Conservation (phyloP, 441 rosid species). For the Raphanus hybrid region DNA sequence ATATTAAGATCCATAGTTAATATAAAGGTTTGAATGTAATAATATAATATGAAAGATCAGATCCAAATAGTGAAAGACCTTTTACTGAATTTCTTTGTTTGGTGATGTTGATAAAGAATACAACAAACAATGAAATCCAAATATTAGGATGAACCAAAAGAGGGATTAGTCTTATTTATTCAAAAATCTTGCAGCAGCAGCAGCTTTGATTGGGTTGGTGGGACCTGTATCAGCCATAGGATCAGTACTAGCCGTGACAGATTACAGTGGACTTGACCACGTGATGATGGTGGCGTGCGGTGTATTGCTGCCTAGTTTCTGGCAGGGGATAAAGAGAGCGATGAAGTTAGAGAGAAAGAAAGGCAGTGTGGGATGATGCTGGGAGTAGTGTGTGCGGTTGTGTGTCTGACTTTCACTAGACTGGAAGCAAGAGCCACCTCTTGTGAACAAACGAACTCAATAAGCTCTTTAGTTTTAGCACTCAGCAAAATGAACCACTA, state of each 20-base stretch:
- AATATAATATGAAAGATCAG: no score
- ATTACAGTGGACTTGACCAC: slow-evolving; percentile 93
- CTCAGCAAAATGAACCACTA: no score
- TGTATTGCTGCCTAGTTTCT: slow-evolving; percentile 76
- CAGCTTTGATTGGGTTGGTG: slow-evolving; percentile 84
- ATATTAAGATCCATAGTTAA: no score
- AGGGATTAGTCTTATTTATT: slow-evolving; percentile 31
- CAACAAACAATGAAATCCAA: slow-evolving; percentile 31
- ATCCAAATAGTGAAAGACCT: neutral
- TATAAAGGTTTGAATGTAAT: neutral
- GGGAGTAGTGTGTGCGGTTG: slow-evolving; percentile 71
- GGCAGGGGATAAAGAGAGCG: slow-evolving; percentile 64
- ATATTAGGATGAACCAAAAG: slow-evolving; percentile 30
- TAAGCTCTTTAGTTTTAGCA: no score
- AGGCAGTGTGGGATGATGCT: slow-evolving; percentile 59
- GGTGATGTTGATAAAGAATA: slow-evolving; percentile 6
- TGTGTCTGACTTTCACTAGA: slow-evolving; percentile 83
- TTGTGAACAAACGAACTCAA: neutral
- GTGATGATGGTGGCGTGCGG: slow-evolving; percentile 93
- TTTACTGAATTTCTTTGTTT: neutral
- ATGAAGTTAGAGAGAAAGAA: slow-evolving; percentile 61
- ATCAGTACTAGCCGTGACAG: slow-evolving; percentile 85
- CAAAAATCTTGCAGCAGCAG: slow-evolving; percentile 59
- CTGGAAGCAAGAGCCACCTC: neutral
- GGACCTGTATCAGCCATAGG: slow-evolving; percentile 94